These are phyloP conservation scores for Scedosporium dehoogii DNA, from an alignment of 2,329 filamentous ascomycete genomes.

Conservation along the genomic window DNA sequence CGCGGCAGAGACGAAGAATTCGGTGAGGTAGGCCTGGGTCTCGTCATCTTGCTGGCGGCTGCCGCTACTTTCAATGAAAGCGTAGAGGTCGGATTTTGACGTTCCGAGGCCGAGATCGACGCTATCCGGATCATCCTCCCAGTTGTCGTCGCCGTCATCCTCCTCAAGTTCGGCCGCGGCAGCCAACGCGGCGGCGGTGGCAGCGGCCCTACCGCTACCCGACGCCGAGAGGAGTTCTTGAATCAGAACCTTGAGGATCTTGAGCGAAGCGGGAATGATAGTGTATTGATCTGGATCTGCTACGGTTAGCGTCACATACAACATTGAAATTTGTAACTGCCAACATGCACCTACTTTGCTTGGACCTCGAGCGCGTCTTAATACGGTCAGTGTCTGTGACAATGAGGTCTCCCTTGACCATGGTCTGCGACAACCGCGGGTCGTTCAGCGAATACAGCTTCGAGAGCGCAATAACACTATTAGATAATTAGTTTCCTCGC, in stretches of 20 bases:
- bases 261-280: slow-evolving; percentile 75
- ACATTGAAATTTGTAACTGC: slow-evolving; percentile 10
- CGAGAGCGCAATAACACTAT: slow-evolving; percentile 79
- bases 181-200: slow-evolving; percentile 53
- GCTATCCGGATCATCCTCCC: slow-evolving; percentile 82
- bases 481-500: slow-evolving; percentile 12
- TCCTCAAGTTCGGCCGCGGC: slow-evolving; percentile 45
- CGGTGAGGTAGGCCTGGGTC: slow-evolving; percentile 72
- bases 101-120: slow-evolving; percentile 57
- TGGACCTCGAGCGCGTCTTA: slow-evolving; percentile 86
- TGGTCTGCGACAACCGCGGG: slow-evolving; percentile 63
- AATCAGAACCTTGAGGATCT: slow-evolving; percentile 92
- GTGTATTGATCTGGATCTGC: slow-evolving; percentile 83
- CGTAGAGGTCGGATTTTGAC: slow-evolving; percentile 72
- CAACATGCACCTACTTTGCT: slow-evolving; percentile 51
- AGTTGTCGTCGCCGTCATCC: slow-evolving; percentile 56
- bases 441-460: slow-evolving; percentile 87
- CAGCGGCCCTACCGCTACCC: slow-evolving; percentile 50
- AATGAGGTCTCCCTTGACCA: slow-evolving; percentile 87
- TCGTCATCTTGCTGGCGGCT: slow-evolving; percentile 74
- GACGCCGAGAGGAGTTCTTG: slow-evolving; percentile 81
- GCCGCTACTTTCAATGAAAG: slow-evolving; percentile 51
- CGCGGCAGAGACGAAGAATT: slow-evolving; percentile 63
- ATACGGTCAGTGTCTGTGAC: slow-evolving; percentile 70
- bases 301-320: slow-evolving; percentile 17